Conservation (phyloP, 495 filamentous ascomycete species). For the Penicillium cinerascens region DNA sequence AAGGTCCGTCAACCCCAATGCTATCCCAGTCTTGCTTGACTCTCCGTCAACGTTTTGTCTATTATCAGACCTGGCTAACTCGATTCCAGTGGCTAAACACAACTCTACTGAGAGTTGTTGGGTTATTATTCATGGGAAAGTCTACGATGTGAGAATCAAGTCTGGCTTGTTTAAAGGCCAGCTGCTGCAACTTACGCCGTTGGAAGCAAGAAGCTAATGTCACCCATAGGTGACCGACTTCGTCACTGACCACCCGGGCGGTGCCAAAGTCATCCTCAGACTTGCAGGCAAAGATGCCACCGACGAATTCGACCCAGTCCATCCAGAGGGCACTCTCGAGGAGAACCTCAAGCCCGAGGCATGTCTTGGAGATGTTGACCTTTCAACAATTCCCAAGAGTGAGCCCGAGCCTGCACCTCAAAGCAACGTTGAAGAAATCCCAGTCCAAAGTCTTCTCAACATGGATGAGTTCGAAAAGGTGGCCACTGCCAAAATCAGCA, state of each 20-base stretch:
- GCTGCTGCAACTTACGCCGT: neutral
- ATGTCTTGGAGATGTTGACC: conserved; percentile 69
- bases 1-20: conserved; percentile 1
- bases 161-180: too few relatives aligned
- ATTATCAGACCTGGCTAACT: neutral
- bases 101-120: conserved; percentile 74
- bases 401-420: neutral
- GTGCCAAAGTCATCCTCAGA: conserved; percentile 74
- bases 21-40: neutral
- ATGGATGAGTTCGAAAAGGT: conserved; percentile 64
- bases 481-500: conserved; percentile 67
- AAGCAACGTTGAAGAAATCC: conserved; percentile 8
- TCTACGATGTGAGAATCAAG: conserved; percentile 77
- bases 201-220: neutral
- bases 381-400: conserved; percentile 9
- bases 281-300: conserved; percentile 82
- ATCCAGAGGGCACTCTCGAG: conserved; percentile 77
- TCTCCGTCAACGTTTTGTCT: too few relatives aligned
- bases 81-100: conserved; percentile 61
- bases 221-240: conserved; percentile 56
- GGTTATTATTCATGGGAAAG: conserved; percentile 77
- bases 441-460: conserved; percentile 70
- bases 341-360: conserved; percentile 65
- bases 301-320: conserved; percentile 82
- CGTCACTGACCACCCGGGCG: conserved; percentile 76